These are phyloP conservation scores for Trichaptum fuscoviolaceum DNA, from an alignment of 768 basidiomycete genomes.

Conservation along the genomic window DNA sequence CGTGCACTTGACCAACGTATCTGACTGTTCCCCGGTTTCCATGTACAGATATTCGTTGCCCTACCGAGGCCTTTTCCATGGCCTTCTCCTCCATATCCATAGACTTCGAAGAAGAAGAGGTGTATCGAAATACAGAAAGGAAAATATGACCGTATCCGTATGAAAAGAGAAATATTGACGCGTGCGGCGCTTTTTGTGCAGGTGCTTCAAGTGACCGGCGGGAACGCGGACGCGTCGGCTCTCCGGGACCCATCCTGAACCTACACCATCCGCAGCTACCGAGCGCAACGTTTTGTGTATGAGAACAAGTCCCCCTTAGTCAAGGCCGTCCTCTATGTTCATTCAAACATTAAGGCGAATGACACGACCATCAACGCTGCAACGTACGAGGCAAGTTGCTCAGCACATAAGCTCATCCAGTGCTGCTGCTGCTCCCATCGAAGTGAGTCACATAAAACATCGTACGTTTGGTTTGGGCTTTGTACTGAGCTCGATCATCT, in stretches of 20 bases:
- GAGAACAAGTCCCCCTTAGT: background rate
- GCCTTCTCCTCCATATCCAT: background rate
- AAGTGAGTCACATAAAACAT: slow-evolving; percentile 9
- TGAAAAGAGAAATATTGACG: background rate
- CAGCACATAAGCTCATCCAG: slow-evolving; percentile 20
- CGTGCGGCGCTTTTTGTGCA: background rate
- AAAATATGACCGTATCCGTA: background rate
- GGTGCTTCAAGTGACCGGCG: background rate
- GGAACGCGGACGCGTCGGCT: background rate
- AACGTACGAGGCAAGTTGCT: slow-evolving; percentile 18
- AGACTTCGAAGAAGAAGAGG: background rate
- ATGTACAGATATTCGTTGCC: slow-evolving; percentile 50
- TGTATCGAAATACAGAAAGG: background rate
- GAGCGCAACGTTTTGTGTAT: background rate
- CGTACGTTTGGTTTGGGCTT: background rate
- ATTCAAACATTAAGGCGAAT: slow-evolving; percentile 15
- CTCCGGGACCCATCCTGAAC: background rate
- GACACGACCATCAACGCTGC: slow-evolving; percentile 19
- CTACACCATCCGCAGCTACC: background rate
- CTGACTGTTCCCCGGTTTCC: slow-evolving; percentile 63
- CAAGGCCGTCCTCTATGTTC: background rate
- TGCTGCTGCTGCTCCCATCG: slow-evolving; percentile 8
- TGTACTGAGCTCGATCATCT: background rate
- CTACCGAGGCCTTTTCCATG: slow-evolving; percentile 26
- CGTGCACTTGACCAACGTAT: slow-evolving; percentile 60